phyloP scores from a whole-genome alignment of 2,329 filamentous ascomycete species.

The Fusarium paranaense region DNA sequence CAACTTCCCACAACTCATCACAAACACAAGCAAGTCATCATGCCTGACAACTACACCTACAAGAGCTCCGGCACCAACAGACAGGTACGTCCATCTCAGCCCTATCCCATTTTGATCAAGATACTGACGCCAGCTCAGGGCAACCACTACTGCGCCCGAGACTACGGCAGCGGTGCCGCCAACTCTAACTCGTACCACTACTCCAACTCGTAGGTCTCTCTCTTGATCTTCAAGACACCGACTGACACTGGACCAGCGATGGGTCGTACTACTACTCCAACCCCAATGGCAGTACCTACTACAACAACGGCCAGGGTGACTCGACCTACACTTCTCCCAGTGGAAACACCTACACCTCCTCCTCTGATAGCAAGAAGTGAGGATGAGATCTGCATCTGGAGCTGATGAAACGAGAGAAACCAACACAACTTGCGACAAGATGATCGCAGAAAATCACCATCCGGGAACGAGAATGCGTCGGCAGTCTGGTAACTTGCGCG shows the following conservation, averaged over 20 bases:
- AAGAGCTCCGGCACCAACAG: constrained; percentile 71
- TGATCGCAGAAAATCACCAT: neutral
- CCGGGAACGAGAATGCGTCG: neutral
- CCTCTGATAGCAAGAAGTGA: constrained; percentile 26
- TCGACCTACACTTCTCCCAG: constrained; percentile 71
- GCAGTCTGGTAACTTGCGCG: constrained; percentile 11
- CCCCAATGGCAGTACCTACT: constrained; percentile 74
- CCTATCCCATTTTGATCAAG: neutral
- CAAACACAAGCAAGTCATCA: constrained; percentile 7
- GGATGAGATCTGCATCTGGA: neutral
- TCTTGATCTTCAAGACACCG: neutral
- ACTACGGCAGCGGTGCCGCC: constrained; percentile 67
- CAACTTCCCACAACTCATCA: neutral
- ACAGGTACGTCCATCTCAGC: constrained; percentile 57
- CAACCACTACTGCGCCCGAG: constrained; percentile 75
- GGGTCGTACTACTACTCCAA: constrained; percentile 82
- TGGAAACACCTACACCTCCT: constrained; percentile 44
- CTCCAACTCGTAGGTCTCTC: constrained; percentile 66
- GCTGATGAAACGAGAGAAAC: neutral
- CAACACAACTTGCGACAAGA: neutral
- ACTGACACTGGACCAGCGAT: constrained; percentile 53
- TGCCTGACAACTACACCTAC: constrained; percentile 51
- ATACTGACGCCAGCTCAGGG: constrained; percentile 58
- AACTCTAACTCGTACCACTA: constrained; percentile 75
- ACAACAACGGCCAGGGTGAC: constrained; percentile 70